Conservation (phyloP, 177 flowering plant genomes). For the Telopea speciosissima region DNA sequence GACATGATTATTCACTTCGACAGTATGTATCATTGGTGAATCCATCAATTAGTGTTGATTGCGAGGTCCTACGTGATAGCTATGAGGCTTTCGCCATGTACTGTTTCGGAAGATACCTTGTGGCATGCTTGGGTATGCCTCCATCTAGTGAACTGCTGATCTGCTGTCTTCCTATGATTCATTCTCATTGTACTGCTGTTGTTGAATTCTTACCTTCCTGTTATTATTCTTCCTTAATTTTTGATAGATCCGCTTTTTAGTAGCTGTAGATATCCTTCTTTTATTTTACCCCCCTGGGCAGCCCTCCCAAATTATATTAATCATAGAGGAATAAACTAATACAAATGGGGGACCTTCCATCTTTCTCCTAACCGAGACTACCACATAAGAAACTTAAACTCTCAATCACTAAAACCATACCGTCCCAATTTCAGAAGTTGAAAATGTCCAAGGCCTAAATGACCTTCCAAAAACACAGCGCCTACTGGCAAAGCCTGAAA, state of each 20-base stretch:
- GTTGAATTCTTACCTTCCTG: not conserved
- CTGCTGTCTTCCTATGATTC: not conserved
- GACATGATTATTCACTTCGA: constrained; percentile 8
- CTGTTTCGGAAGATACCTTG: constrained; percentile 96
- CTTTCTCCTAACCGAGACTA: too few relatives aligned
- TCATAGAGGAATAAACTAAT: too few relatives aligned
- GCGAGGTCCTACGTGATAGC: constrained; percentile 89
- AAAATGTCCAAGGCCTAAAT: too few relatives aligned
- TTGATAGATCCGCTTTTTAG: not conserved
- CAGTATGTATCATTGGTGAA: constrained; percentile 84
- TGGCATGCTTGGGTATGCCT: constrained; percentile 90
- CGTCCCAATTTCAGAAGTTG: too few relatives aligned
- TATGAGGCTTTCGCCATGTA: constrained; percentile 99
- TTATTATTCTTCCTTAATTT: not conserved
- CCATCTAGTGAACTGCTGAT: not conserved
- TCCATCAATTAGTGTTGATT: constrained; percentile 77
- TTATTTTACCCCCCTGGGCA: too few relatives aligned
- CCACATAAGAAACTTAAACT: too few relatives aligned
- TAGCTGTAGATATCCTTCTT: not conserved
- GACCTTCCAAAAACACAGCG: too few relatives aligned
- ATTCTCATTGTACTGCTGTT: not conserved
- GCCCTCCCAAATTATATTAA: too few relatives aligned
- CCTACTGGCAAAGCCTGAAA: too few relatives aligned
- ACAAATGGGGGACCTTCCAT: too few relatives aligned
- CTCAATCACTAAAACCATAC: too few relatives aligned